These are phyloP conservation scores for Friedmanniomyces endolithicus DNA, from an alignment of 495 filamentous ascomycete species.

Conservation along the genomic window DNA sequence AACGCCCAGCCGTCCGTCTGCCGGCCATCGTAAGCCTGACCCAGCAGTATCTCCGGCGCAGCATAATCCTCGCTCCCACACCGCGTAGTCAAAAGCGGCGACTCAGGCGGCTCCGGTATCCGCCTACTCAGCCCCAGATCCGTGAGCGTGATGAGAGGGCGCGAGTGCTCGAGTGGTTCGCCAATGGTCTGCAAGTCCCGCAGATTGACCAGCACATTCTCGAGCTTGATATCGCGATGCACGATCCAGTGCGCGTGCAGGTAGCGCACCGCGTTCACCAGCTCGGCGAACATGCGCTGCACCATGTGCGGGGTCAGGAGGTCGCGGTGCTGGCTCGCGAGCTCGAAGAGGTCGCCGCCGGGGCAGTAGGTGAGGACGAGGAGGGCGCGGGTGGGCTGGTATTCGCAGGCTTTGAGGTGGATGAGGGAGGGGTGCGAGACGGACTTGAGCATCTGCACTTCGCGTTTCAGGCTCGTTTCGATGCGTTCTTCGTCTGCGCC, in stretches of 20 bases:
- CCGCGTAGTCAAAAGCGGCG: slow-evolving; percentile 65
- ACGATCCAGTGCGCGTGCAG: slow-evolving; percentile 77
- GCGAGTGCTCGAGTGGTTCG: slow-evolving; percentile 60
- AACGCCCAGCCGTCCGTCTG: slow-evolving; percentile 89
- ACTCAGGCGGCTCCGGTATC: slow-evolving; percentile 58
- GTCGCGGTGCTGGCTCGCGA: slow-evolving; percentile 57
- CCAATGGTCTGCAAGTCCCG: slow-evolving; percentile 37
- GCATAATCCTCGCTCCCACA: slow-evolving; percentile 97
- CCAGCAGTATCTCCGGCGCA: slow-evolving; percentile 89
- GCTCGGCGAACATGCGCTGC: slow-evolving; percentile 77
- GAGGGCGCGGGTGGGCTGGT: slow-evolving; percentile 65
- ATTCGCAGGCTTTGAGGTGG: slow-evolving; percentile 75
- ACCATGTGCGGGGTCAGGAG: slow-evolving; percentile 56
- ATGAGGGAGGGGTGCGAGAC: slow-evolving; percentile 83
- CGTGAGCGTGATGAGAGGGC: slow-evolving; percentile 75
- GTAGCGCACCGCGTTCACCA: slow-evolving; percentile 74
- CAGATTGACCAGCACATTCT: slow-evolving; percentile 88
- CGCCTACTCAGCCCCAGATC: slow-evolving; percentile 84
- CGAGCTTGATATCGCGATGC: slow-evolving; percentile 93
- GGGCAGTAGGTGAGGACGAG: slow-evolving; percentile 85
- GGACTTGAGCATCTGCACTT: slow-evolving; percentile 80
- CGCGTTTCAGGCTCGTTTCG: slow-evolving; percentile 82
- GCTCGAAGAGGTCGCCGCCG: slow-evolving; percentile 88
- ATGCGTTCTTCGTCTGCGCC: slow-evolving; percentile 81
- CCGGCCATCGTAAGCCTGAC: slow-evolving; percentile 88